Base-by-base conservation (phyloP, 768 basidiomycete species). In the Amanita brunnescens region DNA sequence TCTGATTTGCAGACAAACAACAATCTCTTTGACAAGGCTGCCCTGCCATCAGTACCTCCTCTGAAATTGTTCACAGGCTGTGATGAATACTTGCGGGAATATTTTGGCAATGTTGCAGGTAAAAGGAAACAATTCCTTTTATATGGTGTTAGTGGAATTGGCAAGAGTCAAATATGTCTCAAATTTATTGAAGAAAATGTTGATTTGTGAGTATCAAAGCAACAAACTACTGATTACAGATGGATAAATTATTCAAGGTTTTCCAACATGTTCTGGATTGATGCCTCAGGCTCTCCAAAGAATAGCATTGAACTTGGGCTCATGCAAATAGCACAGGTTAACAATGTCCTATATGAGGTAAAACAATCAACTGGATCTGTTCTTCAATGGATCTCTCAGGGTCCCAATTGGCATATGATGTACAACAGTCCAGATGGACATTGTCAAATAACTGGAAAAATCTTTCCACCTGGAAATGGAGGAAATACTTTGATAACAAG, bases 241-340 rank as follows among this genome's bases (percentile, higher is more conserved):
- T 24, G 20, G 34, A 59, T 24, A 9, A n/a, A 46, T 51, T n/a
- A 24, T 38, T 48, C n/a, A 14, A 49, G 59, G 26, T 60, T 59
- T 49, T 54, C 42, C 45, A 7, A 53, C n/a, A n/a, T 58, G 16
- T 61, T 61, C 35, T 61, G 59, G 57, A 53, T 61, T 55, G 60
- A 61, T 54, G 55, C 57, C 7, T 54, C 60, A n/a, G n/a, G n/a
- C n/a, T n/a, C n/a, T 13, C 55, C 50, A 6, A 21, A 33, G 13
- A 53, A 56, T 5, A 58, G 52, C 18, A 51, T 60, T 29, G 24
- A 29, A n/a, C n/a, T n/a, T n/a, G n/a, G n/a, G n/a, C n/a, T n/a
- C n/a, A n/a, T n/a, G n/a, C n/a, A n/a, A n/a, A 39, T 48, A 60
- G n/a, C 43, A 46, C 37, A 45, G 26, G 30, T 47, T 56, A 30